These are phyloP conservation scores for Suillus fuscotomentosus DNA, from an alignment of 768 basidiomycete genomes.

Conservation along the genomic window DNA sequence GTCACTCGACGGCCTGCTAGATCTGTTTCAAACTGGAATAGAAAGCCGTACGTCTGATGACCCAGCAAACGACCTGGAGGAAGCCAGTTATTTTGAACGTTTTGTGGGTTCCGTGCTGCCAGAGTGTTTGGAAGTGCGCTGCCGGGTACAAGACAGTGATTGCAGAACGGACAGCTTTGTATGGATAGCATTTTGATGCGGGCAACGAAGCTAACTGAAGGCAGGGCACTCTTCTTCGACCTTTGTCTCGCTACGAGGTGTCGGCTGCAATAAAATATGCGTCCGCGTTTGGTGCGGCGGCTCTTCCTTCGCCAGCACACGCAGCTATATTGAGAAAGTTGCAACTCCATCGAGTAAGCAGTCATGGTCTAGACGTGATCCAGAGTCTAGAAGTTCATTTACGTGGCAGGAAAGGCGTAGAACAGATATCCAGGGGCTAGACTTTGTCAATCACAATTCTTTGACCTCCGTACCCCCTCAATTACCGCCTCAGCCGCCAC, in stretches of 20 bases:
- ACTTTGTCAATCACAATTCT: slow-evolving; percentile 4
- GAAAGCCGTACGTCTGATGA: not conserved
- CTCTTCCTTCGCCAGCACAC: slow-evolving; percentile 27
- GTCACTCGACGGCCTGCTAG: slow-evolving; percentile 17
- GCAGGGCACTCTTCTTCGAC: slow-evolving; percentile 37
- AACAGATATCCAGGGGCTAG: slow-evolving; percentile 11
- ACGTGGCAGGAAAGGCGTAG: slow-evolving; percentile 21
- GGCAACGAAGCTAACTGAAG: not conserved
- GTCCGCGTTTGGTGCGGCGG: slow-evolving; percentile 12
- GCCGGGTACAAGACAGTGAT: slow-evolving; percentile 7
- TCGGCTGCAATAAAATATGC: slow-evolving; percentile 33
- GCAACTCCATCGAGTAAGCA: slow-evolving; percentile 37
- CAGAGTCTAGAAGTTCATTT: not conserved
- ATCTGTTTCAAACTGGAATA: slow-evolving; percentile 17
- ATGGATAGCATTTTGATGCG: not conserved
- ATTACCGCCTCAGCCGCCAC: slow-evolving; percentile 21
- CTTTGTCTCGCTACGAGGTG: slow-evolving; percentile 41
- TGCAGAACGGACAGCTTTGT: not conserved
- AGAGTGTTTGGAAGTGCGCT: slow-evolving; percentile 31
- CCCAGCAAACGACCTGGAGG: not conserved
- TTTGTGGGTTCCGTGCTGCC: slow-evolving; percentile 31
- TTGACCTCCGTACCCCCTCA: slow-evolving; percentile 31
- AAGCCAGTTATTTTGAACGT: slow-evolving; percentile 29
- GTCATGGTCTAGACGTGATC: not conserved
- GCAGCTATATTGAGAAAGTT: slow-evolving; percentile 43